These are phyloP conservation scores for Metschnikowia gelsemii DNA, from an alignment of 805 yeast genomes.

Conservation along the genomic window DNA sequence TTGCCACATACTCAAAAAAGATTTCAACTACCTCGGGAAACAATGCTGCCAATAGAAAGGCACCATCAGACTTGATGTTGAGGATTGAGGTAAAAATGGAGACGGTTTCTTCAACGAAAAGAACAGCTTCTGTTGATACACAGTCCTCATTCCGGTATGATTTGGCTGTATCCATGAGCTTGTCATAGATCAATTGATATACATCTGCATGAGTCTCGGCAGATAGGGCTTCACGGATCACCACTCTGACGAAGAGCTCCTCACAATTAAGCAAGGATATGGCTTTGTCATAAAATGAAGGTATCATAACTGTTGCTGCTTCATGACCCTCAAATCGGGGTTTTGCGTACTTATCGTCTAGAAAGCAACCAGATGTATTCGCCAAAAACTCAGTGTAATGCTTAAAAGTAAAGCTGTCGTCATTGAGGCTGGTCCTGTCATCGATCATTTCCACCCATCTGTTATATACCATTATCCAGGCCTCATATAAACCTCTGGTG, in stretches of 20 bases:
- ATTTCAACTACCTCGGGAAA: constrained; percentile 31
- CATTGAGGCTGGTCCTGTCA: constrained; percentile 27
- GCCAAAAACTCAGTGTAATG: constrained; percentile 75
- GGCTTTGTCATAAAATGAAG: constrained; percentile 51
- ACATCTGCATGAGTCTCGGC: constrained; percentile 62
- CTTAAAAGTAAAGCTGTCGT: constrained; percentile 51
- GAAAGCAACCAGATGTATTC: constrained; percentile 63
- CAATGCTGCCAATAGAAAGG: constrained; percentile 33
- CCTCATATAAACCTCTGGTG: constrained; percentile 39
- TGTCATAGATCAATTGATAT: constrained; percentile 47
- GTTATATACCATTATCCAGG: constrained; percentile 48
- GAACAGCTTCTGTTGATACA: constrained; percentile 30
- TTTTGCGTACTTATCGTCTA: constrained; percentile 31
- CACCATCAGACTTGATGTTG: constrained; percentile 33
- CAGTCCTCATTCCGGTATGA: constrained; percentile 29
- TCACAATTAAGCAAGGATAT: constrained; percentile 48
- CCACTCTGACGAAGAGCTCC: constrained; percentile 60
- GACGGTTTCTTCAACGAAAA: constrained; percentile 50
- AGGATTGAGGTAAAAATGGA: constrained; percentile 45
- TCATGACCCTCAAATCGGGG: constrained; percentile 25
- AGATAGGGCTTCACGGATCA: constrained; percentile 68
- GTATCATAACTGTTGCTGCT: constrained; percentile 37
- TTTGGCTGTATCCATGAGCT: constrained; percentile 40
- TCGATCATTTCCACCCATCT: constrained; percentile 45
- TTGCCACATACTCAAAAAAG: constrained; percentile 29